Conservation (phyloP, 1,284 basidiomycete genomes). For the Leccinum pachyderme region DNA sequence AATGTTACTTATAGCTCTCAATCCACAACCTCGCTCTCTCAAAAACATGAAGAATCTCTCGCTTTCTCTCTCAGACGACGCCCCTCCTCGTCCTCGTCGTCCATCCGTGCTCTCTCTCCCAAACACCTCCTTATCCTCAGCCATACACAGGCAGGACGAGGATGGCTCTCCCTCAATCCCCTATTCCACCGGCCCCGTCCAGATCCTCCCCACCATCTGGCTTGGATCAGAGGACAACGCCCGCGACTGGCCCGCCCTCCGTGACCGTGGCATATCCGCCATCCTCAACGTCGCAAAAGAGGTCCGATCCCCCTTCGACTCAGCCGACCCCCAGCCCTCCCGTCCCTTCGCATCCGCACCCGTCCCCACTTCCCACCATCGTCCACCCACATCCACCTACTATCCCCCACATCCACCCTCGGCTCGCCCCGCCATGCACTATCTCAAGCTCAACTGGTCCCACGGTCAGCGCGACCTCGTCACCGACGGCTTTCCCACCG, state of each 20-base stretch:
- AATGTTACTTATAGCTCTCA: conserved; percentile 24
- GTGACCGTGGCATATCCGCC: conserved; percentile 73
- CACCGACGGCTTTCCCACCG: conserved; percentile 70
- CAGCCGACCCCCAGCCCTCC: conserved; percentile 42
- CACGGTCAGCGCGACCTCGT: conserved; percentile 91
- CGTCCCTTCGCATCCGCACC: conserved; percentile 68
- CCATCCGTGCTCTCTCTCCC: conserved; percentile 69
- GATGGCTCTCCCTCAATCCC: conserved; percentile 61
- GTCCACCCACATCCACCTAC: conserved; percentile 46
- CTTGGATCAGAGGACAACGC: conserved; percentile 95
- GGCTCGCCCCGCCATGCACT: conserved; percentile 78
- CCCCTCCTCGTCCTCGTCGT: conserved; percentile 44
- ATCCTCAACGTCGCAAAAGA: conserved; percentile 97
- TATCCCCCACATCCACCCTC: conserved; percentile 61
- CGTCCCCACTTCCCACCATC: conserved; percentile 45
- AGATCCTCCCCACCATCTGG: conserved; percentile 89
- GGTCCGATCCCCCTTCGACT: conserved; percentile 76
- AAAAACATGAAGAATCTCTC: conserved; percentile 77
- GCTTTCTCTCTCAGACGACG: conserved; percentile 39
- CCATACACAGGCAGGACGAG: conserved; percentile 65
- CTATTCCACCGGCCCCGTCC: conserved; percentile 83
- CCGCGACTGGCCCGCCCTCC: conserved; percentile 68
- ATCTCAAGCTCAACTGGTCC: conserved; percentile 92
- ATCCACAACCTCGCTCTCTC: conserved; percentile 42
- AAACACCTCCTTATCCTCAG: conserved; percentile 44